These are phyloP conservation scores for Tubosaeta sp. DNA, from an alignment of 768 basidiomycete species.

Conservation along the genomic window DNA sequence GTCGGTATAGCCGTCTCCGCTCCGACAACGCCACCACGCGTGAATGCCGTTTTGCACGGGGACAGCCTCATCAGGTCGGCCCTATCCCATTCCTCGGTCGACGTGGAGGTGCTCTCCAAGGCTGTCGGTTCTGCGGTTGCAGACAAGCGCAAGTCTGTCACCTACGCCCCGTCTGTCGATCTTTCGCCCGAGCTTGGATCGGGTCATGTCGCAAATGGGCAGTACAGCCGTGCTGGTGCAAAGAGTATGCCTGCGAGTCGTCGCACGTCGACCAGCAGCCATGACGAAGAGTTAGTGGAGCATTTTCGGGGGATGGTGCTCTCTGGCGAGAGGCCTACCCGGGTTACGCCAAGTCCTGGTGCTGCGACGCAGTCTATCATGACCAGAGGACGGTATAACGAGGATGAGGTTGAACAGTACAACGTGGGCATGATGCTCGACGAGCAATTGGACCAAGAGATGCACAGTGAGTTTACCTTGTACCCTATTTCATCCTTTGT, in stretches of 20 bases:
- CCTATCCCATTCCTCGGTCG: conserved; percentile 50
- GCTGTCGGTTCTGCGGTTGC: conserved; percentile 62
- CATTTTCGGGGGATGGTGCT: conserved; percentile 73
- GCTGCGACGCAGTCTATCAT: conserved; percentile 52
- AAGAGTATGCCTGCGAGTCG: conserved; percentile 93
- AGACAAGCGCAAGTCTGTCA: conserved; percentile 85
- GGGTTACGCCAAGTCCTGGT: conserved; percentile 52
- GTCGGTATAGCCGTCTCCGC: conserved; percentile 76
- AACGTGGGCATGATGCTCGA: conserved; percentile 90
- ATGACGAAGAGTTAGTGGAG: conserved; percentile 76
- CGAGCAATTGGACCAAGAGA: conserved; percentile 89
- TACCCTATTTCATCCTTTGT: conserved; percentile 6
- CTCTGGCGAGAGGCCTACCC: conserved; percentile 54
- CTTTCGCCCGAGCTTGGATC: conserved; percentile 63
- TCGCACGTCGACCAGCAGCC: conserved; percentile 82
- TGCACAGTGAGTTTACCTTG: conserved; percentile 66
- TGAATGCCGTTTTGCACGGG: conserved; percentile 65
- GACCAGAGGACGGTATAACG: conserved; percentile 48
- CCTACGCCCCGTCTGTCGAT: conserved; percentile 75
- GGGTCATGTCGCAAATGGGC: conserved; percentile 42
- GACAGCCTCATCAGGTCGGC: conserved; percentile 43
- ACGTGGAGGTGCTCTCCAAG: conserved; percentile 59
- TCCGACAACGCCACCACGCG: conserved; percentile 81
- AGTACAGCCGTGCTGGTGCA: conserved; percentile 69
- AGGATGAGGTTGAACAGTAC: conserved; percentile 63